Conservation (phyloP, 306 rosid genomes). For the Medicago lupulina region DNA sequence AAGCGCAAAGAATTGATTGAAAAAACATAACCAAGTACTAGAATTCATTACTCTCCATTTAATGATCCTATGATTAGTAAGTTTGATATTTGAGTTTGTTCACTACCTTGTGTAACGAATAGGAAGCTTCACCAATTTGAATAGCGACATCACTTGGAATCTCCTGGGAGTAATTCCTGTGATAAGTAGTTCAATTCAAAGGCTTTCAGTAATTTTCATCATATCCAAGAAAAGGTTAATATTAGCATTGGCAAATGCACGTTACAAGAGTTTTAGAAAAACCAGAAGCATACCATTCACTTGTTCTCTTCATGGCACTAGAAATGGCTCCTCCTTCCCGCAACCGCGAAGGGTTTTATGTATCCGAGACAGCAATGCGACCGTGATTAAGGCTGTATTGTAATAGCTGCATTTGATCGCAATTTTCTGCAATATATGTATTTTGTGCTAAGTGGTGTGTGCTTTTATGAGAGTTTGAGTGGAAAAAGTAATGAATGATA, state of each 20-base stretch:
- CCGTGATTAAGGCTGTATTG: background rate
- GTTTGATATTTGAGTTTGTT: conserved; percentile 18
- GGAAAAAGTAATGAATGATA: conserved; percentile 53
- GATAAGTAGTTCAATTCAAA: conserved; percentile 39
- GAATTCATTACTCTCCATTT: background rate
- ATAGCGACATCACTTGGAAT: conserved; percentile 83
- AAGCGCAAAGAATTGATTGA: background rate
- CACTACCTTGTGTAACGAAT: conserved; percentile 83
- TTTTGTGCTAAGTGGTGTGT: background rate
- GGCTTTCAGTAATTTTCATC: conserved; percentile 20
- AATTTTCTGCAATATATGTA: background rate
- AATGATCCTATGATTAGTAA: background rate
- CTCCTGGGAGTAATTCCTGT: conserved; percentile 90
- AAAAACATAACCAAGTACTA: background rate
- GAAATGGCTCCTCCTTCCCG: conserved; percentile 59
- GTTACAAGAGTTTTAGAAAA: background rate
- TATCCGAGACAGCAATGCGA: background rate
- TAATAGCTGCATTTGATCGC: background rate
- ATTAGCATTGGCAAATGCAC: conserved; percentile 22
- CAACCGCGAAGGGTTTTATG: background rate
- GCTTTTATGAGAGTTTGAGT: conserved; percentile 36
- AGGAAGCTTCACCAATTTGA: conserved; percentile 74
- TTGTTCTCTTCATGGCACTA: conserved; percentile 75
- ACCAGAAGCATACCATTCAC: conserved; percentile 72
- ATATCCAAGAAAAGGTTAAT: conserved; percentile 1